Percentiles rank a stretch among this genome's conserved stretches.
phyloP scores from a whole-genome alignment of 2,329 filamentous ascomycete genomes.

The Xylariaceae sp. region DNA sequence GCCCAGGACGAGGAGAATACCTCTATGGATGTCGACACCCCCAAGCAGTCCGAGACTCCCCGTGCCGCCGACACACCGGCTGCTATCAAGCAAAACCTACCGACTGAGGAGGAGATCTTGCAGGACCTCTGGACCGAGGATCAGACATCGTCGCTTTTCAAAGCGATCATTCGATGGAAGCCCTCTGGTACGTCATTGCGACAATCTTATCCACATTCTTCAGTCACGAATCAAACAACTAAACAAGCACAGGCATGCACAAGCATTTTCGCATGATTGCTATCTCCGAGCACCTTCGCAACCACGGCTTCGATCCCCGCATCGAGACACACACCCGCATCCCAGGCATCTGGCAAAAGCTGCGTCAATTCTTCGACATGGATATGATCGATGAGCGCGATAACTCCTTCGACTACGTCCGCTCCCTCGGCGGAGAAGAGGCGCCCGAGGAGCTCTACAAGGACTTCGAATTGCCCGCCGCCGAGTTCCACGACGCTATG shows the following conservation, averaged over 20 bases:
- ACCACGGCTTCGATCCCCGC: conserved; percentile 71
- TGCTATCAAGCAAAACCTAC: conserved; percentile 34
- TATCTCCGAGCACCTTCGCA: conserved; percentile 72
- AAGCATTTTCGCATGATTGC: conserved; percentile 91
- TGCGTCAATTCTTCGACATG: conserved; percentile 78
- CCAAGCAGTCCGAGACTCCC: conserved; percentile 48
- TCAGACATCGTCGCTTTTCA: conserved; percentile 87
- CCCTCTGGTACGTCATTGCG: conserved; percentile 64
- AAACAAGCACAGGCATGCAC: conserved; percentile 67
- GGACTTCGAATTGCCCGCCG: conserved; percentile 58
- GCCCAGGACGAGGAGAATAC: conserved; percentile 47
- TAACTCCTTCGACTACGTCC: conserved; percentile 46
- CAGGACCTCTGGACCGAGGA: conserved; percentile 90
- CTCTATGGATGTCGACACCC: conserved; percentile 55
- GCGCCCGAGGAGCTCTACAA: conserved; percentile 55
- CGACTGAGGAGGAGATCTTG: conserved; percentile 36
- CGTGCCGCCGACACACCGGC: conserved; percentile 37
- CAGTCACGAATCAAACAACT: not conserved
- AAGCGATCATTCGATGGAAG: conserved; percentile 90
- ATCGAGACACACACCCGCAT: conserved; percentile 75
- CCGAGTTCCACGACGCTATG: conserved; percentile 44
- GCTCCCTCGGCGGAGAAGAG: conserved; percentile 21
- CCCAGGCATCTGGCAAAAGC: conserved; percentile 85
- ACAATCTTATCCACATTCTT: not conserved
- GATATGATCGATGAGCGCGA: conserved; percentile 81